Base-by-base conservation (phyloP, 2,329 filamentous ascomycete genomes). In the Ophidiomyces ophidiicola region DNA sequence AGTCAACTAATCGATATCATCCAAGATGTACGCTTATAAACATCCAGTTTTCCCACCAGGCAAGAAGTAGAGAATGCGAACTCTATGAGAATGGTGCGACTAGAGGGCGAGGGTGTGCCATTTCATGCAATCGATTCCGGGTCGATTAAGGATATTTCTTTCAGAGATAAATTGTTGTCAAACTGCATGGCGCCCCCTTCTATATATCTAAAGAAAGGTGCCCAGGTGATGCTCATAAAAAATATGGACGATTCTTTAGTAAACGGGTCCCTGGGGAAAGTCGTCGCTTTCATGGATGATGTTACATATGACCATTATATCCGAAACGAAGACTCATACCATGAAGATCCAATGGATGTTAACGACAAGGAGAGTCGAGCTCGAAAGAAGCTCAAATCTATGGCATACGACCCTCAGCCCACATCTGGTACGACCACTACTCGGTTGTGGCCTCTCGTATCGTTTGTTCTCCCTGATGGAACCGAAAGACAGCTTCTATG, bases 151-250 rank as follows among this genome's bases (percentile, higher is more conserved):
- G 84, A 94, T 47, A 69, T 70, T 12, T 62, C 67, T 1, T 60
- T 80, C 25, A 78, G 83, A 21, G 85, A 93, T 32, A 87, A 78
- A 54, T 61, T 96, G 0, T 67, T 98, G 4, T 61, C 73, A 4
- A 94, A 88, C 54, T 93, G 92, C 75, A 94, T 98, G 82, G 87
- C 90, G 0, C 87, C 90, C 0, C 80, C 80, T 50, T 55, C 62
- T 0, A 74, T 98, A 14, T 76, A 82, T 23, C 64, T 98, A 20
- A 96, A 94, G 59, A 80, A 90, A 46, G 84, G 86, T 6, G 84
- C 90, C 0, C 92, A 98, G 56, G 92, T 98, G 31, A 98, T 98
- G 90, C 68, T 98, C n/a, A 94, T 98, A 69, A 98, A 98, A 61
- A 98, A 98, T 52, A 80, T 96, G 63, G 90, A 98, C 54, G 85